phyloP scores from a whole-genome alignment of 73 alveolate genomes.

The Tetrahymena thermophila region DNA sequence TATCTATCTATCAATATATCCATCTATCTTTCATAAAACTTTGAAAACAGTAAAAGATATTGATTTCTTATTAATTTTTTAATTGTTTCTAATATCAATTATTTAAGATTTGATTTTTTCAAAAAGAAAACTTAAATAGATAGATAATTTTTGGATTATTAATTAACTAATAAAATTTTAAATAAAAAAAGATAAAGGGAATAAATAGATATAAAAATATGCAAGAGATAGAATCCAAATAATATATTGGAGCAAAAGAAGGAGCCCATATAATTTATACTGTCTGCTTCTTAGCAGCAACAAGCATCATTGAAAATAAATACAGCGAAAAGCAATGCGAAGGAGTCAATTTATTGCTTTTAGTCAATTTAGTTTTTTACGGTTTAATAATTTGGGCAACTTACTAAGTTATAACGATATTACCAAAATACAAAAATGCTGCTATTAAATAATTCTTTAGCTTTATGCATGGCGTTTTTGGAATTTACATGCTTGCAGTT shows the following conservation, averaged over 20 bases:
- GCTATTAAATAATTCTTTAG: background rate
- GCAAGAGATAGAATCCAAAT: background rate
- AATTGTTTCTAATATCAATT: background rate
- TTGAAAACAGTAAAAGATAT: background rate
- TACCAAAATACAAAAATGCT: conserved; percentile 1
- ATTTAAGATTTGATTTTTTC: background rate
- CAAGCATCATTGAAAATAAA: background rate
- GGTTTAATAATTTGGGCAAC: background rate
- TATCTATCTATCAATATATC: background rate
- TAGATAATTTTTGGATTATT: background rate
- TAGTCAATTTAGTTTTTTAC: background rate
- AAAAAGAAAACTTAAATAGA: background rate
- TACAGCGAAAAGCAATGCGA: background rate
- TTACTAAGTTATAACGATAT: background rate
- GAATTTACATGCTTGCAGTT: conserved; percentile 1
- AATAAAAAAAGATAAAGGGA: background rate
- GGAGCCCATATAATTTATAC: background rate
- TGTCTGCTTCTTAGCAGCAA: background rate
- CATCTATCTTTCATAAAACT: background rate
- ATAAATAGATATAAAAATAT: background rate
- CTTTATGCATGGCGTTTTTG: background rate
- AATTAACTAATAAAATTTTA: background rate
- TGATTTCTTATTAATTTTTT: background rate
- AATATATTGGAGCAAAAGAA: background rate
- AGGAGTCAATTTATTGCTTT: background rate